Base-by-base conservation (phyloP, 306 rosid genomes). In the Trichosanthes truncata region DNA sequence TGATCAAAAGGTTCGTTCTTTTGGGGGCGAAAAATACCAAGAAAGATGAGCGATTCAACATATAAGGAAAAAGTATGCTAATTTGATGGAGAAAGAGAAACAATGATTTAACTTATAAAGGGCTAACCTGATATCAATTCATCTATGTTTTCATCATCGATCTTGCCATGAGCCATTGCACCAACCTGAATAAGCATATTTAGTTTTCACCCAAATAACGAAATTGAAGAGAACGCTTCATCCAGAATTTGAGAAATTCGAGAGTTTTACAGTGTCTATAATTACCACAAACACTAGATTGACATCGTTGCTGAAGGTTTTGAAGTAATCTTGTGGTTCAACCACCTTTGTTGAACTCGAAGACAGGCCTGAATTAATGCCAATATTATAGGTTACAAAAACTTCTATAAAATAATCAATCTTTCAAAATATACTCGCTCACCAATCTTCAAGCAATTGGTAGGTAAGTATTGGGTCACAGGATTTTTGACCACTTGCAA, bases 151-250 rank as follows among this genome's bases (percentile, higher is more conserved):
- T 80, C 82, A 26, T 25, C 7, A 43, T 80, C 81, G 17, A 85
- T 80, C 68, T 82, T 79, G 17, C 80, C 85, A 79, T 76, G 83
- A 31, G 78, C 87, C 87, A 82, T 85, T 76, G 85, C 83, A 15
- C 87, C 85, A 21, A 82, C 81, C 87, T 82, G 79, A 67, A 69
- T 79, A 76, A 29, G 33, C 33, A 29, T 6, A 78, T 56, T 20
- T 7, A 5, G 23, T 65, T 23, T 20, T 65, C 45, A 8, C 67
- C 48, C 76, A 59, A 66, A 79, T 38, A 17, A 9, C 9, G 17
- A 36, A 15, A 38, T 2, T 36, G 23, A 2, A 68, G n/a, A 68
- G 3, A 68, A 4, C 9, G 8, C 51, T 18, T 36, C 14, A 68
- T 38, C 9, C 17, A 68, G 11, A 8, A n/a, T 68, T 29, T 31